A percentile compares a stretch with the other conserved stretches of the same genome.
Conservation (phyloP, 805 yeast species). For the Scheffersomyces amazonensis region DNA sequence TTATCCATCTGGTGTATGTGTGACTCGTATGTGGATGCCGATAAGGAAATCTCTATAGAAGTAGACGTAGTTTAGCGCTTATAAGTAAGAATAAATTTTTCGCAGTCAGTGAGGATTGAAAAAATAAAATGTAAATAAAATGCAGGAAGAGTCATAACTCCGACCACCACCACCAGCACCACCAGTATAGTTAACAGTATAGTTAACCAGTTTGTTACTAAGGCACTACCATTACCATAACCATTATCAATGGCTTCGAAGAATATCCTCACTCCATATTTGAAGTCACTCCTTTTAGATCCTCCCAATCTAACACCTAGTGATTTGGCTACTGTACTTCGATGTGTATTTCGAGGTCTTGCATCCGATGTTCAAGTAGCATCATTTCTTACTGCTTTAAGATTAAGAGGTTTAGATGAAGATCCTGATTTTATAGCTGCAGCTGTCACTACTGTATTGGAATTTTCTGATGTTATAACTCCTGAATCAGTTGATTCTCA, state of each 20-base stretch:
- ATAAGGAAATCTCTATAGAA: conserved; percentile 67
- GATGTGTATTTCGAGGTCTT: conserved; percentile 55
- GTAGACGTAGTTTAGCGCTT: conserved; percentile 39
- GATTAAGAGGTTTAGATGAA: conserved; percentile 74
- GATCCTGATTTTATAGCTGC: conserved; percentile 79
- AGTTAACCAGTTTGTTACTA: too few relatives aligned
- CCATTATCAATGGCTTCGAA: conserved; percentile 8
- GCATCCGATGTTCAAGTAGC: conserved; percentile 71
- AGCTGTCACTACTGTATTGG: conserved; percentile 74
- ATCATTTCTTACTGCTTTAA: conserved; percentile 75
- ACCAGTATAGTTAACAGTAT: too few relatives aligned
- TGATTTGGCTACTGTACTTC: conserved; percentile 65
- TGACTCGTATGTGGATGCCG: conserved; percentile 91
- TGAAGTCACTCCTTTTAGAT: conserved; percentile 57
- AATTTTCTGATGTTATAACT: conserved; percentile 58
- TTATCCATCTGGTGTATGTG: conserved; percentile 83
- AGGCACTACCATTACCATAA: too few relatives aligned
- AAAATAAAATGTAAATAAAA: too few relatives aligned
- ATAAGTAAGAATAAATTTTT: too few relatives aligned
- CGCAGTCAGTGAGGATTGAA: too few relatives aligned
- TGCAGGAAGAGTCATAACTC: too few relatives aligned
- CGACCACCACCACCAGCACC: too few relatives aligned
- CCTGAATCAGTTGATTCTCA: conserved; percentile 38
- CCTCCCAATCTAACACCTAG: conserved; percentile 63
- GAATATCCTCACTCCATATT: conserved; percentile 50